These are phyloP conservation scores for Astragalus glycyphyllos DNA, from an alignment of 306 rosid species.

Conservation along the genomic window DNA sequence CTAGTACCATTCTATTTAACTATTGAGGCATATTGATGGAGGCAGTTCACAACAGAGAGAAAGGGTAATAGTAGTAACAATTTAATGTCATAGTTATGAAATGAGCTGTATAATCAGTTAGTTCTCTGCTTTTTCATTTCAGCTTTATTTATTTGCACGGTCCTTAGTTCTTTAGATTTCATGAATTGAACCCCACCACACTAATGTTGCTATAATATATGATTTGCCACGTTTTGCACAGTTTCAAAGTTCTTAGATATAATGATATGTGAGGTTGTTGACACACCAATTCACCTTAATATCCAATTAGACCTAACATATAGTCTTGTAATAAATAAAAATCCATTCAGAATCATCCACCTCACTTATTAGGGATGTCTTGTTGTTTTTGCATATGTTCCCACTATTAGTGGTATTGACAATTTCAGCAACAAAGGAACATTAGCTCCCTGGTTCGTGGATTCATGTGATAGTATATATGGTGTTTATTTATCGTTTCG, in stretches of 20 bases:
- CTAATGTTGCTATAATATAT: background rate
- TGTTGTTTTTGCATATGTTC: no score
- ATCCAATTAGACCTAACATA: background rate
- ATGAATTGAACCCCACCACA: background rate
- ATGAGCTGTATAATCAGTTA: slow-evolving; percentile 36
- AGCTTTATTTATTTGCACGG: background rate
- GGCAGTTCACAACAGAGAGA: background rate
- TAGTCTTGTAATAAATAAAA: background rate
- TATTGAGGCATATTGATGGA: background rate
- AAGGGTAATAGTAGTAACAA: background rate
- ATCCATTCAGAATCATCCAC: background rate
- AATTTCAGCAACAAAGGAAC: no score
- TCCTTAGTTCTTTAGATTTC: background rate
- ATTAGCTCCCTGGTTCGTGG: no score
- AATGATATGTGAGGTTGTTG: background rate
- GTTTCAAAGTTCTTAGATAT: background rate
- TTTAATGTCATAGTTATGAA: slow-evolving; percentile 24
- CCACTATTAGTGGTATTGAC: no score
- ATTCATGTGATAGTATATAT: no score
- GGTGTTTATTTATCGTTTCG: no score
- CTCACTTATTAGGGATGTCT: background rate
- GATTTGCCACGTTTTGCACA: background rate
- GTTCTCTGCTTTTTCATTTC: background rate
- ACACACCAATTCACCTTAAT: background rate
- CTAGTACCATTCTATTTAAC: background rate